phyloP scores from a whole-genome alignment of 345 rosid genomes.

The Eucalyptus marginata region DNA sequence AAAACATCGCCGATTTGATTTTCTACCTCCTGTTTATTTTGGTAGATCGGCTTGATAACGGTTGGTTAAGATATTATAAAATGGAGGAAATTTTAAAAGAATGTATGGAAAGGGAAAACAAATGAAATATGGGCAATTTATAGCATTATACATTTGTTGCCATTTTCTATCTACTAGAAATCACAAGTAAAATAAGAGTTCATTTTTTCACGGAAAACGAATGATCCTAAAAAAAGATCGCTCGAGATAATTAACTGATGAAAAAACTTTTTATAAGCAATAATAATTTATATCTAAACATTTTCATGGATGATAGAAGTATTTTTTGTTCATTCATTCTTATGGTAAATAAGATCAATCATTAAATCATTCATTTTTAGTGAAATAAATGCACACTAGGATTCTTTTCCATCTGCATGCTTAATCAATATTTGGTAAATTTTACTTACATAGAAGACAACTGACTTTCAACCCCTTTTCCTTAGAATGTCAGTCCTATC shows the following conservation, averaged over 20 bases:
- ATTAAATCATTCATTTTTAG: neutral
- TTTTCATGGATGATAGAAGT: neutral
- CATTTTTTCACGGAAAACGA: neutral
- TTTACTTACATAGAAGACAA: neutral
- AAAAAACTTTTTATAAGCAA: neutral
- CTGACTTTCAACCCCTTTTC: neutral
- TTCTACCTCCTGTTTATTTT: neutral
- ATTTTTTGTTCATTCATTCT: neutral
- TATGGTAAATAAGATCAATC: neutral
- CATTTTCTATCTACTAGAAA: neutral
- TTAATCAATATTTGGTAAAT: neutral
- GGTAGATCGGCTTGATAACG: neutral
- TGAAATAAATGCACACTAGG: neutral
- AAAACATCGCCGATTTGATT: neutral
- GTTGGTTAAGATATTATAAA: neutral
- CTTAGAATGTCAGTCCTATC: neutral
- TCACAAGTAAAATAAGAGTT: neutral
- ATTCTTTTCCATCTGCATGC: neutral
- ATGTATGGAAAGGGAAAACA: neutral
- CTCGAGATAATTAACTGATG: neutral
- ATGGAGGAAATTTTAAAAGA: neutral
- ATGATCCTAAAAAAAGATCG: neutral
- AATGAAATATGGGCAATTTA: neutral
- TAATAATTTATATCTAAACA: neutral
- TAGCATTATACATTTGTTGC: neutral